These are phyloP conservation scores for Boletus sp. DNA, from an alignment of 1,284 basidiomycete species.

Conservation along the genomic window DNA sequence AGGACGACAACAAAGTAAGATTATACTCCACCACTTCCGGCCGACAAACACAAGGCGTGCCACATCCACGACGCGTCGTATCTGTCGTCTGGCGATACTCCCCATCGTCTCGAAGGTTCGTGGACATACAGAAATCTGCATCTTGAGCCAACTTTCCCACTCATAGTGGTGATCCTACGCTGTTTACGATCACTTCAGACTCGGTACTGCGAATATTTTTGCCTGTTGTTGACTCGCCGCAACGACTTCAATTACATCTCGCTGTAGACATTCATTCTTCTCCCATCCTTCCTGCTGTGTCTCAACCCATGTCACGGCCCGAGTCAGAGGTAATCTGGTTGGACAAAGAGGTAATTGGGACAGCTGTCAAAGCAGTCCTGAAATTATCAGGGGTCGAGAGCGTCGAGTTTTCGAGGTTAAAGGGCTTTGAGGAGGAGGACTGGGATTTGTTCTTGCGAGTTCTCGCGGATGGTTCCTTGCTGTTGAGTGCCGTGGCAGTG, in stretches of 20 bases:
- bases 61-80: constrained; percentile 62
- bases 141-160: constrained; percentile 12
- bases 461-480: constrained; percentile 64
- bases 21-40: constrained; percentile 72
- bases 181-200: constrained; percentile 75
- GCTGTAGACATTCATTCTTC: constrained; percentile 64
- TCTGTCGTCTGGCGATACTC: constrained; percentile 69
- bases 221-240: constrained; percentile 82
- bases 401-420: constrained; percentile 45
- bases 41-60: constrained; percentile 57
- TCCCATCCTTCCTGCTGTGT: constrained; percentile 34
- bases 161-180: constrained; percentile 64
- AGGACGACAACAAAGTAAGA: constrained; percentile 58
- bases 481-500: constrained; percentile 73
- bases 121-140: not conserved
- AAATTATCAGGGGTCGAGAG: constrained; percentile 24
- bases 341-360: constrained; percentile 54
- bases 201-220: constrained; percentile 79
- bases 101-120: constrained; percentile 61
- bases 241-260: constrained; percentile 80
- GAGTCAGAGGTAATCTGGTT: constrained; percentile 60
- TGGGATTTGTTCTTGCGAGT: constrained; percentile 80
- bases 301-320: constrained; percentile 24
- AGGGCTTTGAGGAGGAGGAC: constrained; percentile 61
- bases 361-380: constrained; percentile 43